Percentiles rank a stretch among this genome's conserved stretches.
These are phyloP conservation scores for Paramyrothecium sp. DNA, from an alignment of 2,329 filamentous ascomycete species.

Conservation along the genomic window DNA sequence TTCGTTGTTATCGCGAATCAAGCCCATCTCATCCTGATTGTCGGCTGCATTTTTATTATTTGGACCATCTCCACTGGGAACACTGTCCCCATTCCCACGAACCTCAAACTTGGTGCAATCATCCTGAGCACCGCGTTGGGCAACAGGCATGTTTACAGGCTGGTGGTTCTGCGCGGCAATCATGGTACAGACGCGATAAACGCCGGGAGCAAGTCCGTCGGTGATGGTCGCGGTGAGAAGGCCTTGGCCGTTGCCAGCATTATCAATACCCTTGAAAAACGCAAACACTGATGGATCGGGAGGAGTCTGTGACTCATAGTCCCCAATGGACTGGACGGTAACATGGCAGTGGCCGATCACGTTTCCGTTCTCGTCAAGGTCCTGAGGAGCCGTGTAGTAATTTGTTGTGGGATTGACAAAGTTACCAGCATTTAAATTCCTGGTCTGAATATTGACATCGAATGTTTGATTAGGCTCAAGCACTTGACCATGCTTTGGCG, in stretches of 20 bases:
- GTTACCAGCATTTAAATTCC: not conserved
- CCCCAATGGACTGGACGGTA: not conserved
- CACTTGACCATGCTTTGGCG: not conserved
- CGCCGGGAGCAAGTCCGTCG: not conserved
- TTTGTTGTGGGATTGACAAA: not conserved
- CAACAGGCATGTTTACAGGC: not conserved
- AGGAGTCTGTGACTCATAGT: not conserved
- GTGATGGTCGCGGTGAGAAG: not conserved
- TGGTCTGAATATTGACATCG: not conserved
- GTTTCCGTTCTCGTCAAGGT: not conserved
- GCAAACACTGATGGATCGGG: not conserved
- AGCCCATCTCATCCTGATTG: not conserved
- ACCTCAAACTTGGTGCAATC: not conserved
- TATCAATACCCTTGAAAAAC: not conserved
- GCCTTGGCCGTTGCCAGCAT: not conserved
- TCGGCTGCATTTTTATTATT: not conserved
- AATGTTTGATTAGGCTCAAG: not conserved
- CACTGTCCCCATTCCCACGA: not conserved
- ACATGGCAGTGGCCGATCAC: not conserved
- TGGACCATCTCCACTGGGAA: not conserved
- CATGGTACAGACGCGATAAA: conserved; percentile 1
- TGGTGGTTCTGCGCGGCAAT: not conserved
- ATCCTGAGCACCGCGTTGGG: not conserved
- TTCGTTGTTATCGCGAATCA: not conserved
- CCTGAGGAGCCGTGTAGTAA: not conserved